A percentile compares a stretch with the other conserved stretches of the same genome.
phyloP scores from a whole-genome alignment of 2,329 filamentous ascomycete species.

The Alternaria conjuncta region DNA sequence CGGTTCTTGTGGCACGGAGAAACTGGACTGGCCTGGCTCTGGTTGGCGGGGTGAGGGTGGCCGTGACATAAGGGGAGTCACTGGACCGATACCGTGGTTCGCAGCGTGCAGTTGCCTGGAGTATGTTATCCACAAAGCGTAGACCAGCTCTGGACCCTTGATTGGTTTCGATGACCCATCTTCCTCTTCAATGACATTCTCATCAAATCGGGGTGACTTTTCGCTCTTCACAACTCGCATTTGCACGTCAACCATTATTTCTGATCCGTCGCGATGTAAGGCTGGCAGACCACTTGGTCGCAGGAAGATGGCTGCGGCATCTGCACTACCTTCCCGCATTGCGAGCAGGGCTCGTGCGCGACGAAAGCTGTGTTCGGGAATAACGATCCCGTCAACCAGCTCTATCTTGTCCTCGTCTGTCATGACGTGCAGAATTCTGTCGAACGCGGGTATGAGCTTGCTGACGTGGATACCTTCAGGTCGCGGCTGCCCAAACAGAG shows the following conservation, averaged over 20 bases:
- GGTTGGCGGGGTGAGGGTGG: constrained; percentile 79
- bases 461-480: constrained; percentile 82
- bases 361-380: constrained; percentile 94
- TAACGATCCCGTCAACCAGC: constrained; percentile 90
- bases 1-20: constrained; percentile 46
- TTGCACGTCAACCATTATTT: constrained; percentile 93
- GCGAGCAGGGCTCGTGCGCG: constrained; percentile 84
- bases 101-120: constrained; percentile 87
- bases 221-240: constrained; percentile 96
- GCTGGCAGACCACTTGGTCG: constrained; percentile 84
- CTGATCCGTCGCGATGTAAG: constrained; percentile 86
- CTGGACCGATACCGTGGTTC: constrained; percentile 64
- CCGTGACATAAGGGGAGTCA: constrained; percentile 69
- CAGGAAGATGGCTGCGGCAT: constrained; percentile 77
- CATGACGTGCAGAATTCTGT: constrained; percentile 79
- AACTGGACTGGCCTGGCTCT: constrained; percentile 71
- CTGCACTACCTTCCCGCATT: constrained; percentile 79
- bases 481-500: constrained; percentile 86
- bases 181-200: constrained; percentile 70
- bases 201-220: constrained; percentile 55
- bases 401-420: constrained; percentile 85
- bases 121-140: constrained; percentile 96
- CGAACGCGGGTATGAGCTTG: constrained; percentile 84
- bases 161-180: constrained; percentile 55
- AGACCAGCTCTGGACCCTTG: constrained; percentile 73